Evolutionary conservation across 2,329 filamentous ascomycete species (phyloP), one percentile per base, ranked within the genome.

Genomic region (Alternaria longipes): DNA sequence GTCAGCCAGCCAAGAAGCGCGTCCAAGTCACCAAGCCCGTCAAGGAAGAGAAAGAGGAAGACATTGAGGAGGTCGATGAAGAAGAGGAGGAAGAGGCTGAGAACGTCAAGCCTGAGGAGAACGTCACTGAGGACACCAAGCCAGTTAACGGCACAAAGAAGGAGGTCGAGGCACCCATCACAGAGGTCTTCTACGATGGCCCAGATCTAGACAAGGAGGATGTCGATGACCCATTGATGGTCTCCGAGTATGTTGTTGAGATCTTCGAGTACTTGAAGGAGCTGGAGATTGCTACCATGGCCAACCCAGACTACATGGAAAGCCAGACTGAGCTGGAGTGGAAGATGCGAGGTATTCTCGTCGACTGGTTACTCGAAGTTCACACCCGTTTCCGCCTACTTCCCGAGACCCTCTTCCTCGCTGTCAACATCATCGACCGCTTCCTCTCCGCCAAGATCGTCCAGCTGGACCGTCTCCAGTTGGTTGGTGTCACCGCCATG

Each of bases 321-420:
- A 92, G 94, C 81, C 95, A 99, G 78, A 91, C 92, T 66, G 93
- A 97, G 71, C 85, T 99, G 12, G 94, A 97, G 80, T 99, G 95
- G 95, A 97, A 97, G 86, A 97, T 97, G 83, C 92, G 95, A 72
- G 94, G 94, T 66, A 97, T 99, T 69, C 87, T 99, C 56, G 89
- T 98, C 68, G 95, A 99, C 83, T 99, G 95, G 95, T 86, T 99
- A 67, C 94, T 99, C 65, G 95, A 99, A 80, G 95, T 99, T 47
- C 95, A 99, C 84, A 97, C 93, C 22, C 92, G 94, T 59, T 99
- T 98, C 85, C 91, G 95, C 70, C 89, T 99, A 18, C 87, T 98
- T 42, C 95, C 95, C 22, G 95, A 99, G 83, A 98, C 95, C 3
- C 86, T 98, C 46, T 99, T 97, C 86, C 88, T 99, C 38, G 91